A percentile compares a stretch with the other conserved stretches of the same genome.
Evolutionary conservation across 208 protist species (phyloP).

Genomic region (Leishmania arabica): DNA sequence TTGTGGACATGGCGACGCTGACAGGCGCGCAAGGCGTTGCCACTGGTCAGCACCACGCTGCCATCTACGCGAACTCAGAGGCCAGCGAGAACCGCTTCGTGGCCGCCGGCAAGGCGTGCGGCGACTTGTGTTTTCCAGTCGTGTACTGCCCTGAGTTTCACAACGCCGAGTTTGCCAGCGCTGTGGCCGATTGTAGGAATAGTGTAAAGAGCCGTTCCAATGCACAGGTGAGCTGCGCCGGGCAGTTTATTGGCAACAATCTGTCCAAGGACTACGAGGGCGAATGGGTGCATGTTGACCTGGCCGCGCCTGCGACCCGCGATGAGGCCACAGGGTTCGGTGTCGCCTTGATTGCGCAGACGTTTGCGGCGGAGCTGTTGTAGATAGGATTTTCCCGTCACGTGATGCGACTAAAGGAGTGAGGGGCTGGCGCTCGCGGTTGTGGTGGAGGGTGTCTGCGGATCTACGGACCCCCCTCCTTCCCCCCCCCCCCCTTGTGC

Average conservation of each 20-base stretch:
- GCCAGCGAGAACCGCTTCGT: conserved; percentile 62
- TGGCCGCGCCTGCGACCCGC: conserved; percentile 68
- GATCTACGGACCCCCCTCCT: background rate
- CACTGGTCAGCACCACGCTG: conserved; percentile 79
- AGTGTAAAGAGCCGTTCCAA: conserved; percentile 69
- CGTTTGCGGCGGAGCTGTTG: conserved; percentile 39
- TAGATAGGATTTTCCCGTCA: background rate
- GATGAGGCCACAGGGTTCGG: conserved; percentile 82
- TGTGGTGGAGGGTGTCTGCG: background rate
- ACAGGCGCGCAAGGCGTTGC: conserved; percentile 91
- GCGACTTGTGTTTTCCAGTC: conserved; percentile 88
- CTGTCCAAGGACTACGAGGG: conserved; percentile 65
- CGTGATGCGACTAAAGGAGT: background rate
- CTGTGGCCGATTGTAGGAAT: conserved; percentile 77
- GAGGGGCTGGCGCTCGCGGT: background rate
- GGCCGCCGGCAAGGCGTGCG: conserved; percentile 46
- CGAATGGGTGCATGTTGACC: conserved; percentile 87
- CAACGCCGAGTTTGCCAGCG: conserved; percentile 66
- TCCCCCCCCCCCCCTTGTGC: background rate
- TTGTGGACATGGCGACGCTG: conserved; percentile 93
- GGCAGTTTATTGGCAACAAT: conserved; percentile 79
- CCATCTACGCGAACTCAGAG: conserved; percentile 81
- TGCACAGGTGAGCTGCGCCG: conserved; percentile 81
- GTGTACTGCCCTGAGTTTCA: conserved; percentile 90
- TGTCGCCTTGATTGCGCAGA: conserved; percentile 63